phyloP scores from a whole-genome alignment of 140 eudicot species.

The Cichorium intybus region DNA sequence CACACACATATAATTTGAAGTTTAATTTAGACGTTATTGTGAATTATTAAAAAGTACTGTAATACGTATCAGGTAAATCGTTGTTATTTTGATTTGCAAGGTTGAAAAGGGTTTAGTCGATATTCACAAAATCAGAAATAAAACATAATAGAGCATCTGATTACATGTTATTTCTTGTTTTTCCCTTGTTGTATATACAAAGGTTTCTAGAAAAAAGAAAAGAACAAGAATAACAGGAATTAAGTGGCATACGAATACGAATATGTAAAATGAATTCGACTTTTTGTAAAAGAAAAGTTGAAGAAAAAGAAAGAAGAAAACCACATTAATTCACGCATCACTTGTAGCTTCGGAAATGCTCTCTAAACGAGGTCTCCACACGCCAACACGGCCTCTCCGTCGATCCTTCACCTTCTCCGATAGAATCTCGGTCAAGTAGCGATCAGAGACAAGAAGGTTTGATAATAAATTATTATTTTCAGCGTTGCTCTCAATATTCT shows the following conservation, averaged over 20 bases:
- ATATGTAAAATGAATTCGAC: constrained; percentile 26
- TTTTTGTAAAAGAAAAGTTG: background rate
- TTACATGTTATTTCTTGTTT: constrained; percentile 34
- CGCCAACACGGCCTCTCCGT: constrained; percentile 71
- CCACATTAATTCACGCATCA: constrained; percentile 29
- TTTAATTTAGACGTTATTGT: too few relatives aligned
- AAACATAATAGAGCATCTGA: constrained; percentile 5
- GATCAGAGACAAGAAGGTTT: constrained; percentile 49
- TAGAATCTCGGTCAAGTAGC: constrained; percentile 66
- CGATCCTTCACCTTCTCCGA: constrained; percentile 72
- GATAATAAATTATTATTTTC: constrained; percentile 15
- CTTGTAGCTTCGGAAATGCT: constrained; percentile 70
- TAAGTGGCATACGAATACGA: constrained; percentile 20
- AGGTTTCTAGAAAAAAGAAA: constrained; percentile 14
- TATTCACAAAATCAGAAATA: background rate
- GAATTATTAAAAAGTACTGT: background rate
- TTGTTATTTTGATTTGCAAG: background rate
- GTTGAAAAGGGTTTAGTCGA: background rate
- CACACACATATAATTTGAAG: too few relatives aligned
- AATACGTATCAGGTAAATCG: background rate
- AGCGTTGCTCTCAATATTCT: constrained; percentile 14
- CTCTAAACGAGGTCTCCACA: constrained; percentile 92
- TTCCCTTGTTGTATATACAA: constrained; percentile 28
- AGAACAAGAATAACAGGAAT: constrained; percentile 35
- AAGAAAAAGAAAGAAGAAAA: constrained; percentile 1